phyloP scores from a whole-genome alignment of 495 filamentous ascomycete species.

The Cercophora samala region DNA sequence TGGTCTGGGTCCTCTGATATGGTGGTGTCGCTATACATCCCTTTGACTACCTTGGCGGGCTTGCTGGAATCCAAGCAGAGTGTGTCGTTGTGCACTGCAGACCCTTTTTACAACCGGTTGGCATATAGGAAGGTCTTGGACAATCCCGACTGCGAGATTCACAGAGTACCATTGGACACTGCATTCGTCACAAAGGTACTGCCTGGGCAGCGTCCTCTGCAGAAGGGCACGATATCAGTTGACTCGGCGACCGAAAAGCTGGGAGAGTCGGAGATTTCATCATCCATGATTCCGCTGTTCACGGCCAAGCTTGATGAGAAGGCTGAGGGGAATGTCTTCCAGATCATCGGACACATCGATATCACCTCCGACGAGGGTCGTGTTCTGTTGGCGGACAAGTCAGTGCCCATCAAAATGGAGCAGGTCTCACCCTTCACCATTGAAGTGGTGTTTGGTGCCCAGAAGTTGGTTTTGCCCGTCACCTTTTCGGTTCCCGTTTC shows the following conservation, averaged over 20 bases:
- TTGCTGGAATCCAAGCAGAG: slow-evolving; percentile 19
- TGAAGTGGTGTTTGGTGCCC: slow-evolving; percentile 32
- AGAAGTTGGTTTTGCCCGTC: slow-evolving; percentile 24
- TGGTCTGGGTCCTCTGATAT: slow-evolving; percentile 40
- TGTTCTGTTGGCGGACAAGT: slow-evolving; percentile 29
- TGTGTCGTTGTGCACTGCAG: slow-evolving; percentile 12
- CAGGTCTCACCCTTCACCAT: slow-evolving; percentile 36
- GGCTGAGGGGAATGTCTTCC: slow-evolving; percentile 12
- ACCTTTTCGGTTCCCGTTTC: slow-evolving; percentile 44
- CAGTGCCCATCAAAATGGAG: slow-evolving; percentile 28
- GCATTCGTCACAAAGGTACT: not conserved
- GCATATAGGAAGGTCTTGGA: not conserved
- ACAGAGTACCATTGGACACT: not conserved
- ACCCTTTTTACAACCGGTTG: slow-evolving; percentile 10
- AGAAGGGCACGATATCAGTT: not conserved
- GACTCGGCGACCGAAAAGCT: not conserved
- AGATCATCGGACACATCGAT: slow-evolving; percentile 31
- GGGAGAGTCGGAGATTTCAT: not conserved
- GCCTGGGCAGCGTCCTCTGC: not conserved
- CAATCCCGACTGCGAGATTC: not conserved
- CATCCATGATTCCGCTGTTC: not conserved
- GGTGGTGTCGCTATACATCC: slow-evolving; percentile 41
- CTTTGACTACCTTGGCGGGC: slow-evolving; percentile 31
- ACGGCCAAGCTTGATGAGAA: slow-evolving; percentile 12
- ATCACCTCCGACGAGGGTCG: slow-evolving; percentile 27